Conservation (phyloP, 2,329 filamentous ascomycete genomes). For the Colletotrichum ledebouriae region DNA sequence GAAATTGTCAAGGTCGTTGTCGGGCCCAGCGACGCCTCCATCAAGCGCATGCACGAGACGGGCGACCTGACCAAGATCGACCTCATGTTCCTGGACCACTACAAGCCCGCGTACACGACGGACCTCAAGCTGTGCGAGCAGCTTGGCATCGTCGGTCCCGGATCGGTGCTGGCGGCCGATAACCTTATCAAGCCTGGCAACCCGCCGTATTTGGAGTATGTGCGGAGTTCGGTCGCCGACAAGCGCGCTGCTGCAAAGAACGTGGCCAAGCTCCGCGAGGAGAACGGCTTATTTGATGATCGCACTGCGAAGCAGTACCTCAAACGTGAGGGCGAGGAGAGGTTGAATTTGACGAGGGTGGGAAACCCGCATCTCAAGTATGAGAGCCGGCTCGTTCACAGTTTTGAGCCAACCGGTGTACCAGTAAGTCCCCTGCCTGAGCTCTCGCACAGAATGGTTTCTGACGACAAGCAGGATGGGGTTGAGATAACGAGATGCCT, state of each 20-base stretch:
- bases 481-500: constrained; percentile 75
- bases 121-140: constrained; percentile 85
- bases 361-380: constrained; percentile 78
- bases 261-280: constrained; percentile 44
- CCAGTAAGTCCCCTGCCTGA: constrained; percentile 62
- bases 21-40: constrained; percentile 75
- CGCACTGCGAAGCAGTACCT: constrained; percentile 65
- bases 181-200: constrained; percentile 81
- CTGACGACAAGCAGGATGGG: constrained; percentile 65
- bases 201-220: constrained; percentile 78
- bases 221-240: constrained; percentile 72
- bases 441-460: too few species aligned
- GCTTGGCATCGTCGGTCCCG: constrained; percentile 72
- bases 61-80: constrained; percentile 73
- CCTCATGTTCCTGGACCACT: constrained; percentile 84
- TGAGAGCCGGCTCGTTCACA: constrained; percentile 72
- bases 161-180: constrained; percentile 75
- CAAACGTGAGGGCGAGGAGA: constrained; percentile 65
- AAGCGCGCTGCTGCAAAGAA: constrained; percentile 64
- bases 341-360: constrained; percentile 48
- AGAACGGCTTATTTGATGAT: constrained; percentile 56
- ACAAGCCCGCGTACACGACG: constrained; percentile 80
- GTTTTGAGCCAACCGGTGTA: constrained; percentile 76
- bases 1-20: constrained; percentile 79
- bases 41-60: constrained; percentile 69